Evolutionary conservation across 768 basidiomycete genomes (phyloP).

Genomic region (Hydnomerulius pinastri): DNA sequence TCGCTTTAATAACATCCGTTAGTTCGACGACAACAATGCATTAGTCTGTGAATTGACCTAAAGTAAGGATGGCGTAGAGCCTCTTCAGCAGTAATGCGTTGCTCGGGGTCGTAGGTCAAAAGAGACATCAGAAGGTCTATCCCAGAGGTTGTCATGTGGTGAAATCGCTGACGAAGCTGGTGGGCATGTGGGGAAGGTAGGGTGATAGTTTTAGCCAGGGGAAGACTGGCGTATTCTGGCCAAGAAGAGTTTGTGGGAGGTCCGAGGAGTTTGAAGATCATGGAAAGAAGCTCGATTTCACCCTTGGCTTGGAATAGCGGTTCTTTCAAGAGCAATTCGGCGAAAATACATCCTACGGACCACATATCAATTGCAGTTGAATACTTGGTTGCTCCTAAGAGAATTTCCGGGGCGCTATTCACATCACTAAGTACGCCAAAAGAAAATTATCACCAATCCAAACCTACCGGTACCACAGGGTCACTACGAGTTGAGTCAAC

Average conservation of each 20-base stretch:
- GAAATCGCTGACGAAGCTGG: slow-evolving; percentile 85
- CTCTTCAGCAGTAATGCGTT: slow-evolving; percentile 85
- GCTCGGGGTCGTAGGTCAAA: slow-evolving; percentile 86
- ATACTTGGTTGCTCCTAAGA: slow-evolving; percentile 91
- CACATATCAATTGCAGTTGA: slow-evolving; percentile 97
- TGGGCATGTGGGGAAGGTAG: slow-evolving; percentile 73
- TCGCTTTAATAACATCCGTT: slow-evolving; percentile 54
- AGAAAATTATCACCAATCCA: slow-evolving; percentile 9
- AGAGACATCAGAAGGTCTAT: slow-evolving; percentile 81
- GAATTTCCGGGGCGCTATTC: slow-evolving; percentile 87
- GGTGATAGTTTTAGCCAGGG: slow-evolving; percentile 77
- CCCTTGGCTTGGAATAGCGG: slow-evolving; percentile 97
- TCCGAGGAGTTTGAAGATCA: slow-evolving; percentile 95
- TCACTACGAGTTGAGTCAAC: slow-evolving; percentile 97
- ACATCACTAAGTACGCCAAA: slow-evolving; percentile 13
- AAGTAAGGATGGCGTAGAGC: slow-evolving; percentile 93
- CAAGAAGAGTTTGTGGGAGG: slow-evolving; percentile 86
- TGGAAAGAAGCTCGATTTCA: slow-evolving; percentile 87
- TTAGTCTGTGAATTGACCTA: slow-evolving; percentile 46
- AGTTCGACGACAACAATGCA: slow-evolving; percentile 2
- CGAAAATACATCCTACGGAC: slow-evolving; percentile 99
- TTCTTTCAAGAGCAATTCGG: slow-evolving; percentile 91
- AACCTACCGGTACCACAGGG: slow-evolving; percentile 94
- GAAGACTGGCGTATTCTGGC: slow-evolving; percentile 81
- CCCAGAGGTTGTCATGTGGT: slow-evolving; percentile 79